Percentiles rank a stretch among this genome's conserved stretches.
These are phyloP conservation scores for Zymoseptoria tritici DNA, from an alignment of 2,329 filamentous ascomycete species.

Conservation along the genomic window DNA sequence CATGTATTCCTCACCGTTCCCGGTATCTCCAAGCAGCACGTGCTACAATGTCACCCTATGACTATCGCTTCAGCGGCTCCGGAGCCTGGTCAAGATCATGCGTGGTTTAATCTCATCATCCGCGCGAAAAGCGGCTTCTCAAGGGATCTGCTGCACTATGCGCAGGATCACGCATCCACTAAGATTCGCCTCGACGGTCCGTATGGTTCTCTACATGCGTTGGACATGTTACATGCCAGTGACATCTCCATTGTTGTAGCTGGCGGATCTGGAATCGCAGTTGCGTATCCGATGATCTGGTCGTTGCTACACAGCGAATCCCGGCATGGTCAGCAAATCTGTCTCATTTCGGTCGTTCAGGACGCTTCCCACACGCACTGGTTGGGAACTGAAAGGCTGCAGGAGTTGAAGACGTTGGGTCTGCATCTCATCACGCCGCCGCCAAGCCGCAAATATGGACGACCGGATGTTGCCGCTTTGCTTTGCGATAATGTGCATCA, in stretches of 20 bases:
- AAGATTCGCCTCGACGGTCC: constrained; percentile 55
- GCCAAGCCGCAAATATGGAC: constrained; percentile 46
- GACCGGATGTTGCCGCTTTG: constrained; percentile 46
- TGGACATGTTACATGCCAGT: constrained; percentile 45
- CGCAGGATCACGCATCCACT: constrained; percentile 38
- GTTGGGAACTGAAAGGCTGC: constrained; percentile 45
- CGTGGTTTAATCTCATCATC: constrained; percentile 52
- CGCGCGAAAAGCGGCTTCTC: constrained; percentile 56
- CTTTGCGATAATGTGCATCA: constrained; percentile 34
- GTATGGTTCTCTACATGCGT: constrained; percentile 53
- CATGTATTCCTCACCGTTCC: constrained; percentile 59
- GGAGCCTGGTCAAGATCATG: constrained; percentile 31
- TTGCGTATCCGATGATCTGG: constrained; percentile 54
- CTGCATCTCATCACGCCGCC: constrained; percentile 48
- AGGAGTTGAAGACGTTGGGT: constrained; percentile 44
- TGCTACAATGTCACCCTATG: constrained; percentile 58
- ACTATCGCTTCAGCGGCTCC: constrained; percentile 58
- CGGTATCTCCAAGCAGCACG: constrained; percentile 44
- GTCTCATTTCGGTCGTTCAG: constrained; percentile 55
- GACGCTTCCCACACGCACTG: constrained; percentile 47
- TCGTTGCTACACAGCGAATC: constrained; percentile 26
- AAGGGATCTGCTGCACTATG: constrained; percentile 46
- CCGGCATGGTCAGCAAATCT: constrained; percentile 15
- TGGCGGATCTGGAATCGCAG: constrained; percentile 58
- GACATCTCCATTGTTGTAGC: constrained; percentile 50